Conservation (phyloP, 2,329 filamentous ascomycete species). For the Xylariales sp. region DNA sequence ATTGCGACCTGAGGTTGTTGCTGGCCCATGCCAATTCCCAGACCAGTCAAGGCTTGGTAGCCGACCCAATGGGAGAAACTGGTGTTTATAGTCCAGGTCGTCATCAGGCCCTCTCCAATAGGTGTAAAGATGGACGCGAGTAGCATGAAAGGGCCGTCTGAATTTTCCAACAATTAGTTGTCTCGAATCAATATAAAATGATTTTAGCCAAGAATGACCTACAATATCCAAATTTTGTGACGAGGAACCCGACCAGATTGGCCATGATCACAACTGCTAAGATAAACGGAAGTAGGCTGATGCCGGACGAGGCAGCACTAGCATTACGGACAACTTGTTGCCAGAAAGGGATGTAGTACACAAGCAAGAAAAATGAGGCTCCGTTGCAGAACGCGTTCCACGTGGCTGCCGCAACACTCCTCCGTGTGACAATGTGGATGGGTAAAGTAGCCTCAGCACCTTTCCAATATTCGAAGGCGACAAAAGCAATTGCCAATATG, state of each 20-base stretch:
- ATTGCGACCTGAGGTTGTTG: background rate
- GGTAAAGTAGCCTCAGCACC: slow-evolving; percentile 1
- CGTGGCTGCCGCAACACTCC: background rate
- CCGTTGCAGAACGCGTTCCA: background rate
- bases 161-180: no score
- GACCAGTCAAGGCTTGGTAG: background rate
- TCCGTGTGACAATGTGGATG: background rate
- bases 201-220: no score
- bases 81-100: background rate
- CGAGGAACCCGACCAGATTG: background rate
- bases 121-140: no score
- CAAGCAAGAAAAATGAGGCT: slow-evolving; percentile 6
- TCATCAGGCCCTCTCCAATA: background rate
- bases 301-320: slow-evolving; percentile 34
- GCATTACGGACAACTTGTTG: slow-evolving; percentile 40
- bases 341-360: slow-evolving; percentile 46
- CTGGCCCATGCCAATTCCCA: background rate
- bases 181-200: no score
- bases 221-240: background rate
- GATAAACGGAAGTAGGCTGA: slow-evolving; percentile 35
- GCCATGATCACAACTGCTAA: slow-evolving; percentile 15
- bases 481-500: background rate
- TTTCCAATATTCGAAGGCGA: background rate
- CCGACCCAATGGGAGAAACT: background rate
- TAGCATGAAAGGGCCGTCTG: no score